phyloP scores from a whole-genome alignment of 371 early-diverging fungal genomes.

The Zychaea mexicana region DNA sequence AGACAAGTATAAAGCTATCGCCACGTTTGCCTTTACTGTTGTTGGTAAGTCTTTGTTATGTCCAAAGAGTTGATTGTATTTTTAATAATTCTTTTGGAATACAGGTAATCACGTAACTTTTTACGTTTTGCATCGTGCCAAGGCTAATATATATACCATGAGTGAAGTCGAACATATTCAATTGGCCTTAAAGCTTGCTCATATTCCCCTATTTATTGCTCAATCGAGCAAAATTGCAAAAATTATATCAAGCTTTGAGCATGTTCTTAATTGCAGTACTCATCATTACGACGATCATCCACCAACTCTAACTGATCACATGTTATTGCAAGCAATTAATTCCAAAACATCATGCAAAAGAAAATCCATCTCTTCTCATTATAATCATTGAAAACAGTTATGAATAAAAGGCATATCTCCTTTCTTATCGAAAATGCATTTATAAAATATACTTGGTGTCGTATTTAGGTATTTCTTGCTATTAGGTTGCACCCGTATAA shows the following conservation, averaged over 20 bases:
- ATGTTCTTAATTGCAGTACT: conserved; percentile 19
- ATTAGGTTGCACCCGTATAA: too few relatives aligned
- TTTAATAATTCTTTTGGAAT: conserved; percentile 13
- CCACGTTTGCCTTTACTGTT: conserved; percentile 9
- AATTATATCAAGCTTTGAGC: conserved; percentile 19
- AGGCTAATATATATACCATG: conserved; percentile 23
- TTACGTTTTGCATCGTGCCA: conserved; percentile 20
- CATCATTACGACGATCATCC: conserved; percentile 19
- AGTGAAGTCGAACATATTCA: conserved; percentile 25
- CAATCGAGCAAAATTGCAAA: conserved; percentile 21
- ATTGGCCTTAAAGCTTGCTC: conserved; percentile 12
- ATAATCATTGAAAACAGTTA: not conserved
- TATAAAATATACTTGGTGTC: too few relatives aligned
- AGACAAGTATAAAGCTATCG: conserved; percentile 22
- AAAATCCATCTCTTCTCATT: not conserved
- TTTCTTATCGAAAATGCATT: too few relatives aligned
- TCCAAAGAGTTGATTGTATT: conserved; percentile 11
- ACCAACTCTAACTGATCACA: conserved; percentile 8
- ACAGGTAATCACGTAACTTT: conserved; percentile 29
- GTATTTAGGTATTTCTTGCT: too few relatives aligned
- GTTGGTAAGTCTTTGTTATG: conserved; percentile 12
- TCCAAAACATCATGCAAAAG: not conserved
- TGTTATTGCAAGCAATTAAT: not conserved
- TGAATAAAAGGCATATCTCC: too few relatives aligned
- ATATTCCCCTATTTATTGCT: conserved; percentile 21